phyloP scores from a whole-genome alignment of 139 green algal species.

The Chlorella sp. region DNA sequence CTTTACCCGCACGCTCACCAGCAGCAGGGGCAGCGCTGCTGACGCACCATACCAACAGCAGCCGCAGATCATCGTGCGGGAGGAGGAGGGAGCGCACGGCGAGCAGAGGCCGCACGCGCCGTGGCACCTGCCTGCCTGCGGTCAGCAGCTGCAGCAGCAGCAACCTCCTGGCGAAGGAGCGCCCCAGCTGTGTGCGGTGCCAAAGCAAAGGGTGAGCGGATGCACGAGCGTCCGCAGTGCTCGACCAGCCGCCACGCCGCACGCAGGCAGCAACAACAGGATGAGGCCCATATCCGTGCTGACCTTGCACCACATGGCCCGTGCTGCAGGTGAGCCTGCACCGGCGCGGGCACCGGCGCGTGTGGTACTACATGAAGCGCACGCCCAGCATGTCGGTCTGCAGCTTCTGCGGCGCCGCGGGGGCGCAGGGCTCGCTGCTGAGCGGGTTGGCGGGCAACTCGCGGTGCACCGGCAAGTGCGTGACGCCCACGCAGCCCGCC shows the following conservation, averaged over 20 bases:
- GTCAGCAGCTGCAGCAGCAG: background rate
- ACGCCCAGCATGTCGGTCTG: background rate
- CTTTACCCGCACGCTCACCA: too few relatives aligned
- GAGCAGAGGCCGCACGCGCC: too few relatives aligned
- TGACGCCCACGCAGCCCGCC: background rate
- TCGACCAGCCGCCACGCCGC: background rate
- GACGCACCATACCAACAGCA: too few relatives aligned
- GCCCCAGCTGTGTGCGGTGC: background rate
- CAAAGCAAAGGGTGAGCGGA: background rate
- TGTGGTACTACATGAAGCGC: background rate
- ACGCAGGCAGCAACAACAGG: background rate
- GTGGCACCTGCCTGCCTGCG: background rate
- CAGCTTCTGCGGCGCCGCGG: background rate
- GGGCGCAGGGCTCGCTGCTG: background rate
- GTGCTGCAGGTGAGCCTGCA: background rate
- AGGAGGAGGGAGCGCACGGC: too few relatives aligned
- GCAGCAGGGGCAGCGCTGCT: too few relatives aligned
- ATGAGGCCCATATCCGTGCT: background rate
- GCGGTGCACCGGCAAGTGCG: background rate
- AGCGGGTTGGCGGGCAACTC: background rate
- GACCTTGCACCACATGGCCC: background rate
- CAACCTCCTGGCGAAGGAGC: background rate
- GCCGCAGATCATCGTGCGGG: too few relatives aligned
- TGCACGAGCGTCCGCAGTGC: background rate
- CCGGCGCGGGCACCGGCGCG: background rate